These are phyloP conservation scores for Drechslera avenae DNA, from an alignment of 2,329 filamentous ascomycete species.

Conservation along the genomic window DNA sequence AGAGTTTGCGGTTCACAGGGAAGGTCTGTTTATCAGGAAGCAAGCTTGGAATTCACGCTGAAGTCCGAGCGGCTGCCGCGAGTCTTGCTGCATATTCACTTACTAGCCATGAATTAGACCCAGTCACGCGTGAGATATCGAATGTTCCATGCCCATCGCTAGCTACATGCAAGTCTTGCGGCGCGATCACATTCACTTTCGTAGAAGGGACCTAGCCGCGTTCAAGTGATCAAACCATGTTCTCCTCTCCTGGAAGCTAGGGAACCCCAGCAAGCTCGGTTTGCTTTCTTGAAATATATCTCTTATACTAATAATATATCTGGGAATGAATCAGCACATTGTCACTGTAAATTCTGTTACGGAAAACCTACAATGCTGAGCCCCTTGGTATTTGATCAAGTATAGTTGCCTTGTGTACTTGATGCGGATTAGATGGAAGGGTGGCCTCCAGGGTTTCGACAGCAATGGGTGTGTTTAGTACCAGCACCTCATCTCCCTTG, in stretches of 20 bases:
- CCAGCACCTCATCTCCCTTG: slow-evolving; percentile 21
- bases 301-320: slow-evolving; percentile 28
- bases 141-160: background rate
- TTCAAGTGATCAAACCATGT: slow-evolving; percentile 25
- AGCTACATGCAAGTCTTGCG: no score
- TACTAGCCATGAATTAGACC: no score
- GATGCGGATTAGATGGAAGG: slow-evolving; percentile 20
- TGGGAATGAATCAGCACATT: background rate
- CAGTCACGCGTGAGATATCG: background rate
- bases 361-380: slow-evolving; percentile 17
- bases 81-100: no score
- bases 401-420: slow-evolving; percentile 31
- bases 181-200: background rate
- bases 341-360: background rate
- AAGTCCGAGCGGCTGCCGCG: no score
- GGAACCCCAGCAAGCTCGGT: slow-evolving; percentile 27
- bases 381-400: slow-evolving; percentile 36
- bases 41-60: no score
- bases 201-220: background rate
- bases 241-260: slow-evolving; percentile 21
- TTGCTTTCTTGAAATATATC: slow-evolving; percentile 14
- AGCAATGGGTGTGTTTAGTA: slow-evolving; percentile 29
- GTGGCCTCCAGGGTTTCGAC: slow-evolving; percentile 19
- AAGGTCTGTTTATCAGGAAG: no score
- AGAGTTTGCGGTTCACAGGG: no score